Percentiles rank a stretch among this genome's conserved stretches.
These are phyloP conservation scores for Alternaria sp. DNA, from an alignment of 2,329 filamentous ascomycete genomes.

Conservation along the genomic window DNA sequence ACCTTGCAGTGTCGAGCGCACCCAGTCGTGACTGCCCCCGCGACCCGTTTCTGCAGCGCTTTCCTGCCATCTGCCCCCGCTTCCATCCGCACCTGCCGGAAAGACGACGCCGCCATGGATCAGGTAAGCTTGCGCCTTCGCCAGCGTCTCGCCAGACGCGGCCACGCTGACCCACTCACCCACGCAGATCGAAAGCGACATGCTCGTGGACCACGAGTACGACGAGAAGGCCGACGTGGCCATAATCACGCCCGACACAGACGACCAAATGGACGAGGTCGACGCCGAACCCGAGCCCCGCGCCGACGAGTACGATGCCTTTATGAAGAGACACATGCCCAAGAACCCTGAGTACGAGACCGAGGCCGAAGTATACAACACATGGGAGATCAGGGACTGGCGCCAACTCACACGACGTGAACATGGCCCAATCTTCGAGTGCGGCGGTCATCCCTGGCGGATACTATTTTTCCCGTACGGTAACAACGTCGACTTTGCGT, in stretches of 20 bases:
- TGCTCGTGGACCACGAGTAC: conserved; percentile 68
- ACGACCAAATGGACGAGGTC: conserved; percentile 63
- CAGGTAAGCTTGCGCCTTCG: conserved; percentile 43
- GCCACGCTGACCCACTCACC: conserved; percentile 10
- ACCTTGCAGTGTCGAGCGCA: conserved; percentile 12
- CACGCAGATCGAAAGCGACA: conserved; percentile 65
- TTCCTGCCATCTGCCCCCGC: conserved; percentile 17
- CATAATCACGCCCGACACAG: conserved; percentile 66
- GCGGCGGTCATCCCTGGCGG: conserved; percentile 89
- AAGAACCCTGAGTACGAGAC: conserved; percentile 81
- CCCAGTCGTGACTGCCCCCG: conserved; percentile 11
- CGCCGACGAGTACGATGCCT: conserved; percentile 75
- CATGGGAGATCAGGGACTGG: conserved; percentile 91
- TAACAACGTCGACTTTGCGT: conserved; percentile 91
- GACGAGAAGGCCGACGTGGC: conserved; percentile 68
- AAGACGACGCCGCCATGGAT: conserved; percentile 38
- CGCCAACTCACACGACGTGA: conserved; percentile 76
- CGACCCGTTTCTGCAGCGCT: background rate
- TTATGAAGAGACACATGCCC: conserved; percentile 79
- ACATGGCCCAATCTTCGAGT: conserved; percentile 86
- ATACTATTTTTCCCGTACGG: conserved; percentile 94
- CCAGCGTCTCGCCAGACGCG: background rate
- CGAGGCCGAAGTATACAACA: conserved; percentile 75
- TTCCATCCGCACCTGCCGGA: conserved; percentile 21
- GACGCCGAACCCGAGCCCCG: conserved; percentile 59